A percentile compares a stretch with the other conserved stretches of the same genome.
Evolutionary conservation across 306 rosid species (phyloP).

Genomic region (Medicago lupulina): DNA sequence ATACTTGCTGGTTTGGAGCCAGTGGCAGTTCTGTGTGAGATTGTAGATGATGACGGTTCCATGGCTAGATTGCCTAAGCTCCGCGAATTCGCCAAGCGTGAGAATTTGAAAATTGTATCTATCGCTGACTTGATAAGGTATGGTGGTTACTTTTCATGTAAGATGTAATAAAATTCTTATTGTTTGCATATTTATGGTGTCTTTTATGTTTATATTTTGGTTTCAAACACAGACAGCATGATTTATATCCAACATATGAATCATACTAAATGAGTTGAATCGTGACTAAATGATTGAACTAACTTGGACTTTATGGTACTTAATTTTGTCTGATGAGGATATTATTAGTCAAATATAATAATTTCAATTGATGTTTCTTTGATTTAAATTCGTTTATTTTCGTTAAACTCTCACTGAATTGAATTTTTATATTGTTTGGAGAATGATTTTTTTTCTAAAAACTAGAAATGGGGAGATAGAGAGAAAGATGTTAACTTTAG

Average conservation of each 20-base stretch:
- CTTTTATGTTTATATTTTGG: slow-evolving; percentile 13
- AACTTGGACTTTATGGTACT: slow-evolving; percentile 11
- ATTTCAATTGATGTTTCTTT: background rate
- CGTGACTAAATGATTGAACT: slow-evolving; percentile 19
- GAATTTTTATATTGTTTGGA: no score
- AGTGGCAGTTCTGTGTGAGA: slow-evolving; percentile 80
- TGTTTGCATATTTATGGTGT: slow-evolving; percentile 13
- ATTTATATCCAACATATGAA: background rate
- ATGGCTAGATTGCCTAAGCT: slow-evolving; percentile 97
- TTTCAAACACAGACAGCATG: slow-evolving; percentile 21
- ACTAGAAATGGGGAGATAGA: no score
- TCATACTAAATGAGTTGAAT: background rate
- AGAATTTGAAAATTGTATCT: slow-evolving; percentile 84
- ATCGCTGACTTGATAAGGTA: slow-evolving; percentile 96
- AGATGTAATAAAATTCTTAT: slow-evolving; percentile 7
- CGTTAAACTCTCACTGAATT: no score
- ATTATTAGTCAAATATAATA: background rate
- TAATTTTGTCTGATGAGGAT: slow-evolving; percentile 1
- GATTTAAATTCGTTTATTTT: no score
- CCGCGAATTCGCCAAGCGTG: slow-evolving; percentile 70
- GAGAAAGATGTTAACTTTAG: no score
- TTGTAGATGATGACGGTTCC: slow-evolving; percentile 98
- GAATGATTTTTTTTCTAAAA: no score
- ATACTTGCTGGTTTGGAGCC: slow-evolving; percentile 87
- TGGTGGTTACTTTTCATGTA: slow-evolving; percentile 5